Evolutionary conservation across 192 early-diverging fungal species (phyloP).

Genomic region (Neocallimastix lanati): DNA sequence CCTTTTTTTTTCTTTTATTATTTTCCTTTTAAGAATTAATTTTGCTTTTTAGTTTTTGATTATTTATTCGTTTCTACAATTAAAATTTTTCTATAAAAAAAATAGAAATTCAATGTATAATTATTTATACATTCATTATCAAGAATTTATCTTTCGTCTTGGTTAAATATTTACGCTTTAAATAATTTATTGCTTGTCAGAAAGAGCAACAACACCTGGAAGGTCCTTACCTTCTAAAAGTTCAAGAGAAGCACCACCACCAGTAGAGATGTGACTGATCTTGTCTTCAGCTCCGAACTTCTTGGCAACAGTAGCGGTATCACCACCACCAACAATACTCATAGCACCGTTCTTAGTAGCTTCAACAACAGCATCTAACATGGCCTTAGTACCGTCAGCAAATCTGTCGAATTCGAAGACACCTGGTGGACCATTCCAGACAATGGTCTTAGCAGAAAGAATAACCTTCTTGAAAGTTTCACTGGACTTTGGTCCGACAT

Average conservation of each 20-base stretch:
- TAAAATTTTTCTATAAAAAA: not conserved
- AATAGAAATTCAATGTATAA: not conserved
- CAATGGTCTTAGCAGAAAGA: constrained; percentile 66
- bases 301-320: constrained; percentile 91
- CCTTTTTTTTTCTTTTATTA: not conserved
- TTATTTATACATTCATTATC: not conserved
- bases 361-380: constrained; percentile 68
- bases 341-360: constrained; percentile 61
- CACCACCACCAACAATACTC: constrained; percentile 91
- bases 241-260: constrained; percentile 91
- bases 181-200: constrained; percentile 5
- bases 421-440: constrained; percentile 96
- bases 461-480: constrained; percentile 49
- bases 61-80: not conserved
- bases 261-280: constrained; percentile 87
- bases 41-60: too few relatives aligned
- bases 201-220: constrained; percentile 32
- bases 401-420: constrained; percentile 98
- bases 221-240: constrained; percentile 86
- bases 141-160: not conserved
- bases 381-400: constrained; percentile 59
- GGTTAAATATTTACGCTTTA: not conserved
- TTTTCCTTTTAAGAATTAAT: not conserved
- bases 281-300: constrained; percentile 65
- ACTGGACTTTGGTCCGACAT: constrained; percentile 69